A percentile compares a stretch with the other conserved stretches of the same genome.
Conservation (phyloP, 2,329 filamentous ascomycete species). For the Xylaria sp. region DNA sequence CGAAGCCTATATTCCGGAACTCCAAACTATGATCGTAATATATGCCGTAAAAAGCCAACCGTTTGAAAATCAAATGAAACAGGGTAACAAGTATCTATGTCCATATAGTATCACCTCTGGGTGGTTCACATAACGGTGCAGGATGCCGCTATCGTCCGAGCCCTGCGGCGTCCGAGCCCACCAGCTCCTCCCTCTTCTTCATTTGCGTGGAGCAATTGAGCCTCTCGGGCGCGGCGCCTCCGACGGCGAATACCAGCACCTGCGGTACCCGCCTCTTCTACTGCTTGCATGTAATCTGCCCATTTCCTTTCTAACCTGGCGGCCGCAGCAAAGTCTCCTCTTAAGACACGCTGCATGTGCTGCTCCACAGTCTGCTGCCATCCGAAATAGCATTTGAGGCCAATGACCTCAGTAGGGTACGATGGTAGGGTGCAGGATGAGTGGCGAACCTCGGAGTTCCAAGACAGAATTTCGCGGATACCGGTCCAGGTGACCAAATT, state of each 20-base stretch:
- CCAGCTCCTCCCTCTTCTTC: constrained; percentile 76
- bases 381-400: constrained; percentile 92
- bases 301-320: constrained; percentile 87
- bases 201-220: constrained; percentile 80
- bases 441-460: constrained; percentile 79
- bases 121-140: constrained; percentile 71
- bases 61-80: neutral
- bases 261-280: constrained; percentile 79
- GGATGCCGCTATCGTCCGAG: constrained; percentile 67
- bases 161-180: constrained; percentile 66
- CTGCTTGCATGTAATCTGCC: constrained; percentile 93
- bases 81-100: neutral
- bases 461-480: constrained; percentile 83
- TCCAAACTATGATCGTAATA: constrained; percentile 25
- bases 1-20: constrained; percentile 23
- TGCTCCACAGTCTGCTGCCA: constrained; percentile 96
- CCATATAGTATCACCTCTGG: too few species aligned
- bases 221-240: constrained; percentile 81
- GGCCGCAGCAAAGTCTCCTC: constrained; percentile 79
- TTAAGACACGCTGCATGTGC: constrained; percentile 85
- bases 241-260: constrained; percentile 75
- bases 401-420: constrained; percentile 82
- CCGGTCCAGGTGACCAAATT: constrained; percentile 93
- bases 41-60: constrained; percentile 7
- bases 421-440: constrained; percentile 56